phyloP scores from a whole-genome alignment of 192 early-diverging fungal species.

The Coemansia sp. region DNA sequence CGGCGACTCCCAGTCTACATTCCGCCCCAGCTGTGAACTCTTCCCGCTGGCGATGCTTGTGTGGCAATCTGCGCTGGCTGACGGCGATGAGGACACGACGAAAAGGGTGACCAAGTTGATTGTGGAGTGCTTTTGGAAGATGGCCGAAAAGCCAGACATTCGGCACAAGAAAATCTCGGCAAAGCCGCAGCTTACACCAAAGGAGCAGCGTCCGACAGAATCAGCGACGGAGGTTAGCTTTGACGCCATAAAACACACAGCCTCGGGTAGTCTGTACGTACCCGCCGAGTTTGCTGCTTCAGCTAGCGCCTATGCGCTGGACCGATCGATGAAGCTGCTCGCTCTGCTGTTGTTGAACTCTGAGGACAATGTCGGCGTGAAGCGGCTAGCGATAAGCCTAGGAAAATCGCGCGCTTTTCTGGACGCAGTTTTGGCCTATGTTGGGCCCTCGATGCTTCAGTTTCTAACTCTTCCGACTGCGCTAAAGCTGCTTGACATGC shows the following conservation, averaged over 20 bases:
- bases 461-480: constrained; percentile 27
- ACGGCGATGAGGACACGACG: background rate
- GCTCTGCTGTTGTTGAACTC: constrained; percentile 8
- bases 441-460: constrained; percentile 44
- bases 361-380: background rate
- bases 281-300: constrained; percentile 28
- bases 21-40: constrained; percentile 38
- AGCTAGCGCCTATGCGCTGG: constrained; percentile 36
- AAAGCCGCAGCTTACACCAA: constrained; percentile 41
- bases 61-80: constrained; percentile 12
- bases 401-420: constrained; percentile 29
- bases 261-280: constrained; percentile 33
- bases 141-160: constrained; percentile 44
- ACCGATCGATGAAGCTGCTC: constrained; percentile 29
- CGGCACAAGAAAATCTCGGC: constrained; percentile 38
- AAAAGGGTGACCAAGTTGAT: constrained; percentile 4
- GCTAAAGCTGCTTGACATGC: constrained; percentile 28
- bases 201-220: constrained; percentile 35
- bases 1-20: constrained; percentile 12
- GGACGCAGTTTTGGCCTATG: constrained; percentile 28
- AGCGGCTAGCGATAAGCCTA: constrained; percentile 10
- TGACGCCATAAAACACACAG: constrained; percentile 23
- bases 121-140: constrained; percentile 25
- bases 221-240: constrained; percentile 4
- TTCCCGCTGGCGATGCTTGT: constrained; percentile 27